These are phyloP conservation scores for Euphorbia celastroides DNA, from an alignment of 441 rosid species.

Conservation along the genomic window DNA sequence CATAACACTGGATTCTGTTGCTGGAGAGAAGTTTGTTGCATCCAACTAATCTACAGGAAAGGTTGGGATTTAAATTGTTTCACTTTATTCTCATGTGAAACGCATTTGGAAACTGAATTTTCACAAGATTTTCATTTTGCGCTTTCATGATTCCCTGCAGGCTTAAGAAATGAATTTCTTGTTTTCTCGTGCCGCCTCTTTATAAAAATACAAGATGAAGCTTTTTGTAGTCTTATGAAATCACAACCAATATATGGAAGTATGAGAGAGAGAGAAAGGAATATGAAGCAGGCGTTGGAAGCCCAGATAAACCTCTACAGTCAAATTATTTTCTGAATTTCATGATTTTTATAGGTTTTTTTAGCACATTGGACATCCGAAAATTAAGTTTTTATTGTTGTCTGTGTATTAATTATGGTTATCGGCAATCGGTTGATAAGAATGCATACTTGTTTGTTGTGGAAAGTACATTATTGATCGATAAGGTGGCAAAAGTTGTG, in stretches of 20 bases:
- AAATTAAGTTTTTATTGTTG: conserved; percentile 39
- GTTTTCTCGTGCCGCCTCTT: conserved; percentile 43
- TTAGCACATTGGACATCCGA: conserved; percentile 58
- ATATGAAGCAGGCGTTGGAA: conserved; percentile 68
- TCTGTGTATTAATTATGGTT: too few relatives aligned
- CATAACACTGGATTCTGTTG: conserved; percentile 43
- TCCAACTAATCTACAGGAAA: conserved; percentile 75
- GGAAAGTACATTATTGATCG: too few relatives aligned
- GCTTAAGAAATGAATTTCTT: conserved; percentile 38
- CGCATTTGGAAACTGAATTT: conserved; percentile 10
- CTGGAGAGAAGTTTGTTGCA: conserved; percentile 74
- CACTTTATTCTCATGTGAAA: not conserved
- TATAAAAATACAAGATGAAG: conserved; percentile 41
- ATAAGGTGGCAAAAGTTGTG: too few relatives aligned
- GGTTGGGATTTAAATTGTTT: conserved; percentile 35
- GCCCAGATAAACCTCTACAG: conserved; percentile 66
- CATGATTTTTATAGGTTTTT: conserved; percentile 57
- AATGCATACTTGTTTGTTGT: too few relatives aligned
- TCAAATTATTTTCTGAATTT: conserved; percentile 81
- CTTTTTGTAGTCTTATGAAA: conserved; percentile 32
- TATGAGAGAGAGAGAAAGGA: conserved; percentile 34
- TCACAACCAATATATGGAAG: conserved; percentile 34
- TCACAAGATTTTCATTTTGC: conserved; percentile 30
- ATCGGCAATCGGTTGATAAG: too few relatives aligned
- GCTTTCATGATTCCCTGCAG: conserved; percentile 50